Evolutionary conservation across 2,329 filamentous ascomycete genomes (phyloP).

Genomic region (Botrytis aclada): DNA sequence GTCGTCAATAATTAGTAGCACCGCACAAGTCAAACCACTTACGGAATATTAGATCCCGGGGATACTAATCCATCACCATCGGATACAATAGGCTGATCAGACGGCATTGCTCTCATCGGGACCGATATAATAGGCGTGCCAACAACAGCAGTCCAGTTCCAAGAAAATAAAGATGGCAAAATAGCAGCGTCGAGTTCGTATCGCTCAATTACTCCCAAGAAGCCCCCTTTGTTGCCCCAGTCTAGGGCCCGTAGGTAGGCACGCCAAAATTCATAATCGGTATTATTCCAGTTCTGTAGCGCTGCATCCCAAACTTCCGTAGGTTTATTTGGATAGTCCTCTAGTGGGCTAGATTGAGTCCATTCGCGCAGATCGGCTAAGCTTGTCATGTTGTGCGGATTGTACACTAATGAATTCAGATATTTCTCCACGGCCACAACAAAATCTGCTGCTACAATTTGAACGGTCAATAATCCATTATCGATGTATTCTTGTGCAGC

Average conservation of each 20-base stretch:
- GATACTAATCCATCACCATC: neutral
- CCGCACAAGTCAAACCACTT: neutral
- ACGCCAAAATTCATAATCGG: neutral
- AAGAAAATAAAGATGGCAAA: slow-evolving; percentile 46
- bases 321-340: neutral
- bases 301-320: neutral
- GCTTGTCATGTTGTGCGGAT: neutral
- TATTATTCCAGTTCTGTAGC: neutral
- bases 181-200: slow-evolving; percentile 59
- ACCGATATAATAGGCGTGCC: neutral
- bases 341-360: neutral
- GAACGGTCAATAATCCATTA: neutral
- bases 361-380: neutral
- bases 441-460: neutral
- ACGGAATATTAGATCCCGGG: slow-evolving; percentile 10
- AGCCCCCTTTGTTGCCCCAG: slow-evolving; percentile 17
- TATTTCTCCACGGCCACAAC: neutral
- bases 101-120: neutral
- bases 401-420: neutral
- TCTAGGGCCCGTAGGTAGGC: neutral
- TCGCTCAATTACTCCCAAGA: slow-evolving; percentile 56
- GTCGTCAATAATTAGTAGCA: neutral
- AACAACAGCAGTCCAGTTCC: neutral
- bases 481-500: neutral
- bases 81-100: neutral